Percentiles rank a stretch among this genome's conserved stretches.
These are phyloP conservation scores for Hypoxylon sp. DNA, from an alignment of 2,329 filamentous ascomycete species.

Conservation along the genomic window DNA sequence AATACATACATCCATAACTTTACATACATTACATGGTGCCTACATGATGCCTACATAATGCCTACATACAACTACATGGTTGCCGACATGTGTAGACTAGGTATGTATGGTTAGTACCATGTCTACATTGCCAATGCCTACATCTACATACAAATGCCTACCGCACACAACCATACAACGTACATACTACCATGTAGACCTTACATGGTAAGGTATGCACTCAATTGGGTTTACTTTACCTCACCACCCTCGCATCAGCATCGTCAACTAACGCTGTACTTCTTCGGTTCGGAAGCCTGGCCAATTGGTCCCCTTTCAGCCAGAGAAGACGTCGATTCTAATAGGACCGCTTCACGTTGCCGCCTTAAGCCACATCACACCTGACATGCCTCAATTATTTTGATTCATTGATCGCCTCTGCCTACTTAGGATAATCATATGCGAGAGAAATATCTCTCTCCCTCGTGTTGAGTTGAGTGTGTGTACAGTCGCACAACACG, in stretches of 20 bases:
- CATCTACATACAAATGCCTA: constrained; percentile 7
- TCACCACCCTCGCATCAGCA: constrained; percentile 36
- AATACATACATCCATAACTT: background rate
- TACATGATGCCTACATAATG: background rate
- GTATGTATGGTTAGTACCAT: background rate
- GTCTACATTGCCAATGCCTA: background rate
- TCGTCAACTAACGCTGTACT: constrained; percentile 37
- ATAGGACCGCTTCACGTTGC: constrained; percentile 47
- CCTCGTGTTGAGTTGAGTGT: constrained; percentile 37
- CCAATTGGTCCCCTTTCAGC: constrained; percentile 44
- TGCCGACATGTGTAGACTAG: background rate
- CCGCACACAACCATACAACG: constrained; percentile 15
- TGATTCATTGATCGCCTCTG: constrained; percentile 39
- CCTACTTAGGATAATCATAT: constrained; percentile 43
- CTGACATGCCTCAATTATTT: constrained; percentile 42
- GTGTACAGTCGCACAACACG: constrained; percentile 41
- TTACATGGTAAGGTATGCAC: constrained; percentile 18
- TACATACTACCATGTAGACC: background rate
- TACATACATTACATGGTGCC: background rate
- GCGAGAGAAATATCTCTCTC: constrained; percentile 18
- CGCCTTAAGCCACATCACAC: constrained; percentile 49
- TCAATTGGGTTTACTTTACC: constrained; percentile 31
- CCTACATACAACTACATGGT: background rate
- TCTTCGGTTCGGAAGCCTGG: constrained; percentile 37
- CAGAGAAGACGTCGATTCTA: constrained; percentile 30